These are phyloP conservation scores for Pythium volutum DNA, from an alignment of 352 stramenopile genomes.

Conservation along the genomic window DNA sequence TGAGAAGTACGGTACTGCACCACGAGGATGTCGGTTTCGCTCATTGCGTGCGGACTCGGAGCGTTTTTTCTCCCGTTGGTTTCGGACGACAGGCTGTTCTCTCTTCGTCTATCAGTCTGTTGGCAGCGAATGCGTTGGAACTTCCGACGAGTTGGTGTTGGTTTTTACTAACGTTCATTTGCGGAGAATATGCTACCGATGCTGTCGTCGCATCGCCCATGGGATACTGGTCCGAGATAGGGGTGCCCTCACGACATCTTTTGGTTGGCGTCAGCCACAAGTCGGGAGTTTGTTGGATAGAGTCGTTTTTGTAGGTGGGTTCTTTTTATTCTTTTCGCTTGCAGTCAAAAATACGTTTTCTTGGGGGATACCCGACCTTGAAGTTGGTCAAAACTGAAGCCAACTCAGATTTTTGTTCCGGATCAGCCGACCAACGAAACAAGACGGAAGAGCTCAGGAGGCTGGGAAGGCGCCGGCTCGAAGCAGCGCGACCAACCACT, in stretches of 20 bases:
- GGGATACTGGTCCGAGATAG: background rate
- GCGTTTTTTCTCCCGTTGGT: background rate
- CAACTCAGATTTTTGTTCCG: slow-evolving; percentile 6
- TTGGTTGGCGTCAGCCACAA: background rate
- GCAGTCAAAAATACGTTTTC: no score
- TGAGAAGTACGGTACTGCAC: background rate
- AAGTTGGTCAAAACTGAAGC: slow-evolving; percentile 4
- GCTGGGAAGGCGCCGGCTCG: no score
- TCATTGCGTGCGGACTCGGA: background rate
- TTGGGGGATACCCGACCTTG: background rate
- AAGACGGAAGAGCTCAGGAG: background rate
- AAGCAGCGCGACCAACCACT: background rate
- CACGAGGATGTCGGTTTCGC: background rate
- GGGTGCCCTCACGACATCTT: slow-evolving; percentile 7
- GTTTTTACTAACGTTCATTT: background rate
- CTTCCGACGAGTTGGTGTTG: background rate
- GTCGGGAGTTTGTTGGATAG: background rate
- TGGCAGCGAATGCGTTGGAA: background rate
- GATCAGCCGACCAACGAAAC: slow-evolving; percentile 1
- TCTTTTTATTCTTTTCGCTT: background rate
- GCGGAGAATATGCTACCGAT: background rate
- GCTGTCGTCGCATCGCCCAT: background rate
- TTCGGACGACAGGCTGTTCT: background rate
- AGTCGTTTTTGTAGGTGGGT: background rate
- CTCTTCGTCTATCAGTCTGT: background rate